Base-by-base conservation (phyloP, 805 yeast genomes). In the Alloascoidea africana region DNA sequence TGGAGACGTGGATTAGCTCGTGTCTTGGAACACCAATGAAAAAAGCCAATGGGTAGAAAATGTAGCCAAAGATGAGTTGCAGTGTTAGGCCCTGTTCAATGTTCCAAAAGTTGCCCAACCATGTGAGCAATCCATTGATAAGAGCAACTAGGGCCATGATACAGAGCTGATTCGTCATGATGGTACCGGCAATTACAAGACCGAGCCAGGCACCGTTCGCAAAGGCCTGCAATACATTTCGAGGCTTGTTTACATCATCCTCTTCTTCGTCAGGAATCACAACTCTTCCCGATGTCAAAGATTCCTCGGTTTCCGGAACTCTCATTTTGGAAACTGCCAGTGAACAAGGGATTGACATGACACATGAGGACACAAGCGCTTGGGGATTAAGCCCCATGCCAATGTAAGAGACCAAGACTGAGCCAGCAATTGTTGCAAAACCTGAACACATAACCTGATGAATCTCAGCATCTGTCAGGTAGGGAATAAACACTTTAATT, bases 281-380 rank as follows among this genome's bases (percentile, higher is more conserved):
- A 16, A 65, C 60, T 37, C 56, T 58, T 18, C 75, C 73, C 36
- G 60, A 50, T 17, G 78, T 65, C 35, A 72, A 45, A 2, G 79
- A 62, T 43, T 59, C 65, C 42, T 73, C 79, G 3, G 68, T 63
- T 47, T 73, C 81, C 13, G 81, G 81, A 43, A 55, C 58, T 49
- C 80, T 63, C 42, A 73, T 59, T 47, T 73, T 73, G 13, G 78
- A 67, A 16, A 72, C 68, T 3, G 78, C 76, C 41, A 73, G 55
- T 4, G 77, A 66, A 30, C 76, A 76, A 4, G 81, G 81, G 49
- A 73, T 72, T 2, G 79, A 72, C 81, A 73, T 73, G 38, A 74
- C 75, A 60, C 81, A 74, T 18, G 77, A 68, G n/a, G 76, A 67
- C 14, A 73, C 70, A 48, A 74, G 60, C 4, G 77, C 78, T 45